phyloP scores from a whole-genome alignment of 2,329 filamentous ascomycete species.

The Trichoderma afroharzianum region DNA sequence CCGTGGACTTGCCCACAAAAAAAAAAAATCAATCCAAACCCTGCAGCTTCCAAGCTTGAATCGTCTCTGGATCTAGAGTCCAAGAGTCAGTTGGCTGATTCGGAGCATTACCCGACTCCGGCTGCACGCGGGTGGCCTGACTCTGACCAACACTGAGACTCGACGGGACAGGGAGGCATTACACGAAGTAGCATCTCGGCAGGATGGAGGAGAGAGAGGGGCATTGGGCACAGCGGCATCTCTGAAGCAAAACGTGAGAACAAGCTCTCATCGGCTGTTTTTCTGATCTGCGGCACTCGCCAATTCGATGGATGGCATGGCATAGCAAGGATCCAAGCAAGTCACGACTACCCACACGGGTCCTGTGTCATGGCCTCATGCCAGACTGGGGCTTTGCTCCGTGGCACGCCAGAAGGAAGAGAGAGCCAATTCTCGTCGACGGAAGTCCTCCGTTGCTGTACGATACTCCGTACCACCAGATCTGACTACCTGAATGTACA shows the following conservation, averaged over 20 bases:
- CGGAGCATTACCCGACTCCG: background rate
- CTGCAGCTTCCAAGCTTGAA: background rate
- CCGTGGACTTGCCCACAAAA: background rate
- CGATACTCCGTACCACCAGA: background rate
- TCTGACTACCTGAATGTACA: background rate
- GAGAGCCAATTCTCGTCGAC: background rate
- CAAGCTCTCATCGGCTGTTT: background rate
- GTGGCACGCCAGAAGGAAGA: background rate
- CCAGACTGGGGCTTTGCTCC: slow-evolving; percentile 3
- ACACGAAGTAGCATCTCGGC: background rate
- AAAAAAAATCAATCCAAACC: background rate
- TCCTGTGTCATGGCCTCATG: slow-evolving; percentile 3
- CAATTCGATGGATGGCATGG: background rate
- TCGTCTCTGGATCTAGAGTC: background rate
- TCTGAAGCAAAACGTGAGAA: background rate
- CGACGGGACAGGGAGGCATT: background rate
- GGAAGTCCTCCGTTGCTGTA: background rate
- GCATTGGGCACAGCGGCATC: background rate
- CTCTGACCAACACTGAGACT: background rate
- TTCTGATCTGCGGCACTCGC: slow-evolving; percentile 6
- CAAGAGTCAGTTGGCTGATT: background rate
- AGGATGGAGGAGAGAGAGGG: background rate
- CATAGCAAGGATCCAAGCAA: slow-evolving; percentile 1
- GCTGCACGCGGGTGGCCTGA: background rate
- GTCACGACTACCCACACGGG: slow-evolving; percentile 2